Base-by-base conservation (phyloP, 2,329 filamentous ascomycete species). In the Fusarium annulatum region DNA sequence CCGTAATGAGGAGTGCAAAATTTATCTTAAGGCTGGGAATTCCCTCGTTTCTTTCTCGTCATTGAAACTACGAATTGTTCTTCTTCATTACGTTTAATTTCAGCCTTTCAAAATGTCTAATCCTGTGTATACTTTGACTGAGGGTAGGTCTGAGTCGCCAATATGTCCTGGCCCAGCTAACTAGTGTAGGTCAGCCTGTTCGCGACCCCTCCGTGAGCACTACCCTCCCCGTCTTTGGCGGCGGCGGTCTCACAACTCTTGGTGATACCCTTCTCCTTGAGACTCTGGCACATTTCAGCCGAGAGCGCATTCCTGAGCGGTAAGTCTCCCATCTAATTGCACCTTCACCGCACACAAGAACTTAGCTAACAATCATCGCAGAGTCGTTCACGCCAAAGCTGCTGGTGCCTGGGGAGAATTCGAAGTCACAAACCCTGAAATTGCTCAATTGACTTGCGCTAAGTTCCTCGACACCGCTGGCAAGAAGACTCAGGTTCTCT, bases 401-500 rank as follows among this genome's bases (percentile, higher is more conserved):
- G 78, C 72, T 10, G 79, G 87, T 36, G 87, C 87, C 0, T 88
- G 83, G 72, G 88, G 88, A 23, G 85, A 89, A 58, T 91, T 91
- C 63, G 88, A 91, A 77, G 85, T 87, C 23, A 89, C 87, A 6
- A 61, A 78, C 26, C 62, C 62, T 6, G 88, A 91, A 69, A 84
- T 89, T 59, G 85, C 86, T 9, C 84, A 90, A 64, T 77, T 90
- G 57, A 90, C 87, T 15, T 64, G 48, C 8, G 87, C 88, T 34
- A 84, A 85, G 43, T 88, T 90, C 67, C 82, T 91, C 12, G 86
- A 79, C 52, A 80, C 79, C 2, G 79, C 87, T n/a, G 88, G 88
- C 1, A 89, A 88, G 72, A 88, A 87, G 77, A 80, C 80, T 38
- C 82, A 88, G 0, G 82, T 90, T 3, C 92, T 93, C 58, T 83